Base-by-base conservation (phyloP, 345 rosid genomes). In the Clarkia xantiana region DNA sequence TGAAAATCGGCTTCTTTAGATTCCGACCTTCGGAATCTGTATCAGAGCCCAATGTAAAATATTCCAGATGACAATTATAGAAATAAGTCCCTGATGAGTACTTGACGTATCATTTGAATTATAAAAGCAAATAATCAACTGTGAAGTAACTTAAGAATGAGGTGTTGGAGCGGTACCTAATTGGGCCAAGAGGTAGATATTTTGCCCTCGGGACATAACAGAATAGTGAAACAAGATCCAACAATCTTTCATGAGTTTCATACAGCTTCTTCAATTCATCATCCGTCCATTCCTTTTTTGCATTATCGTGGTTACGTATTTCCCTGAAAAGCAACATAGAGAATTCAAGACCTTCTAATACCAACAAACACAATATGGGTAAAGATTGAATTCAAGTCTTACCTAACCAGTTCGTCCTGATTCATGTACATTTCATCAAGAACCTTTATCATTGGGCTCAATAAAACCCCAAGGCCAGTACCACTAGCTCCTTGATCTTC, bases 401-500 rank as follows among this genome's bases (percentile, higher is more conserved):
- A 86, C 98, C 74, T 91, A 70, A 91, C 86, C 67, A 91, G 68
- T 59, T 91, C 95, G 68, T 91, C 98, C 76, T 91, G 98, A 42
- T 85, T 96, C 49, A 62, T 62, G 54, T 91, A 91, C 96, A 91
- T 80, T 67, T 91, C 98, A 69, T 91, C 98, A 40, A 91, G 83
- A 75, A 86, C 83, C 75, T 76, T 79, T 63, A 91, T 63, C 94
- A 91, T 86, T 18, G 98, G 96, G 62, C 82, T 86, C 61, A 91
- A 84, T 61, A 91, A 50, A 44, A 86, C 86, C 55, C 98, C 96
- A 42, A 91, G 87, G 53, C 98, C 98, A 25, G 98, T 84, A 59
- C 98, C 98, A 65, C 98, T 91, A 40, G 93, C 93, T 62, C 96
- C 98, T 75, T 91, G 98, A 76, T 91, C 96, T 70, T 91, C 98